Conservation (phyloP, 208 protist species). For the Wallacemonas rigidus region DNA sequence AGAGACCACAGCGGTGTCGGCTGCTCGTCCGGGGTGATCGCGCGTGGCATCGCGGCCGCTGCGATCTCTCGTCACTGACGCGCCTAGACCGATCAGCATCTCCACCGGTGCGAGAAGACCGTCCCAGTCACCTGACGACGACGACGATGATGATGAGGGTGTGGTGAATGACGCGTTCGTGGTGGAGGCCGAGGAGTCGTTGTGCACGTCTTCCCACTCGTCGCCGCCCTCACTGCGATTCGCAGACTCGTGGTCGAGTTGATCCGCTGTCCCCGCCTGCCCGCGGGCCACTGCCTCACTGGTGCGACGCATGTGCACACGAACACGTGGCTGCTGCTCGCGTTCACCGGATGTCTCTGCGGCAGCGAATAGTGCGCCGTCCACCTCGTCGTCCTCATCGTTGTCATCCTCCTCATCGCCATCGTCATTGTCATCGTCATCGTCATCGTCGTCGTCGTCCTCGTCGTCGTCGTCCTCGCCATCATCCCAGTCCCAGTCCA, state of each 20-base stretch:
- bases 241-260: slow-evolving; percentile 9
- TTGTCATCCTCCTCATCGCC: background rate
- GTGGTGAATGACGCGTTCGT: background rate
- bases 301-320: too few relatives aligned
- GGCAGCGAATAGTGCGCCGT: too few relatives aligned
- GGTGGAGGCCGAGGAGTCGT: background rate
- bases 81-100: slow-evolving; percentile 14
- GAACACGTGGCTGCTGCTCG: too few relatives aligned
- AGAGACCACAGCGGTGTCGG: background rate
- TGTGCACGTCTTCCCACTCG: slow-evolving; percentile 15
- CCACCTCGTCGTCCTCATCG: background rate
- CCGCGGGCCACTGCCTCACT: too few relatives aligned
- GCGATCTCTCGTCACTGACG: background rate
- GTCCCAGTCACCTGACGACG: slow-evolving; percentile 10
- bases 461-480: background rate
- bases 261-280: too few relatives aligned
- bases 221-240: slow-evolving; percentile 1
- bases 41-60: background rate
- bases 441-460: slow-evolving; percentile 14
- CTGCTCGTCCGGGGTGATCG: background rate
- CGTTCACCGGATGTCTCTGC: too few relatives aligned
- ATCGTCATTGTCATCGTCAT: slow-evolving; percentile 7
- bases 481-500: slow-evolving; percentile 17
- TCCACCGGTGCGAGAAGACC: slow-evolving; percentile 13
- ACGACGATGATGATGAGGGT: slow-evolving; percentile 1